A percentile compares a stretch with the other conserved stretches of the same genome.
phyloP scores from a whole-genome alignment of 768 basidiomycete species.

The Pisolithus albus region DNA sequence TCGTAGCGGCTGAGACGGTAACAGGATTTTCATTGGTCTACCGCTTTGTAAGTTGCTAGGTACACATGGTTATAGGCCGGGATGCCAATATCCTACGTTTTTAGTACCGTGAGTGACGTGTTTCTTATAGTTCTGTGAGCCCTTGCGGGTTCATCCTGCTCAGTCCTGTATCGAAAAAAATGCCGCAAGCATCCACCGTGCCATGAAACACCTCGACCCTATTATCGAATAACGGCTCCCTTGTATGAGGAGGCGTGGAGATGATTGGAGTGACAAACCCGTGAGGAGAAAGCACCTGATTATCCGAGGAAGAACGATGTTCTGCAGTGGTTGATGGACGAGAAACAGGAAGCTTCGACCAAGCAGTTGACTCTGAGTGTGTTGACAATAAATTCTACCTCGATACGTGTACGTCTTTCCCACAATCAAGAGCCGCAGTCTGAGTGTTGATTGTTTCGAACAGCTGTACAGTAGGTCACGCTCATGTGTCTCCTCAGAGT shows the following conservation, averaged over 20 bases:
- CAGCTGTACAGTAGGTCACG: neutral
- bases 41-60: slow-evolving; percentile 36
- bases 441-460: neutral
- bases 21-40: slow-evolving; percentile 44
- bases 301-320: neutral
- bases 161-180: slow-evolving; percentile 13
- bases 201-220: slow-evolving; percentile 18
- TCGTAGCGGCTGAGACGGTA: slow-evolving; percentile 24
- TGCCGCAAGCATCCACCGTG: slow-evolving; percentile 8
- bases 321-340: neutral
- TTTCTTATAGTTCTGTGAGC: neutral
- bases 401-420: slow-evolving; percentile 13
- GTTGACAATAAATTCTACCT: neutral
- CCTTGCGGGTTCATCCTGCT: neutral
- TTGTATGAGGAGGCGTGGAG: slow-evolving; percentile 15
- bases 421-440: neutral
- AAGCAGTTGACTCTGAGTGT: neutral
- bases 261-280: slow-evolving; percentile 24
- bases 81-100: slow-evolving; percentile 16
- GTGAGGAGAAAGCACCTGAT: slow-evolving; percentile 13
- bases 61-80: slow-evolving; percentile 26
- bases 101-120: slow-evolving; percentile 24
- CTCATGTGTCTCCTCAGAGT: neutral
- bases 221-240: slow-evolving; percentile 24
- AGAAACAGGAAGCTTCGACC: neutral